Percentiles rank a stretch among this genome's conserved stretches.
Evolutionary conservation across 257 asterid species (phyloP).

Genomic region (Nemophila menziesii): DNA sequence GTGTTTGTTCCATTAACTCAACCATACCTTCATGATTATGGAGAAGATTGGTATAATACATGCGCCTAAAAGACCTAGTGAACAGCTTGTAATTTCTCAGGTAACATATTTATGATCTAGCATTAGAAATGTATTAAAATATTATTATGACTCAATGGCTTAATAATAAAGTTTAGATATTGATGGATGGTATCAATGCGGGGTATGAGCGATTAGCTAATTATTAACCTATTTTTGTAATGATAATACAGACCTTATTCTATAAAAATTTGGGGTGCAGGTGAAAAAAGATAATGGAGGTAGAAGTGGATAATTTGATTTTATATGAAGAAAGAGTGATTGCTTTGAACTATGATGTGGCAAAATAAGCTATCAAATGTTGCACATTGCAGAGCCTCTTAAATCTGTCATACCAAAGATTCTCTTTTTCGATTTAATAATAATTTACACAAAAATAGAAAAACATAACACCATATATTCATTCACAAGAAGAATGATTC

Average conservation of each 20-base stretch:
- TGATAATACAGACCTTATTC: too few relatives aligned
- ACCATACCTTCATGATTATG: constrained; percentile 96
- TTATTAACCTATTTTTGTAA: too few relatives aligned
- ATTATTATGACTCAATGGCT: background rate
- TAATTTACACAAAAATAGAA: constrained; percentile 3
- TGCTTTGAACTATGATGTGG: constrained; percentile 50
- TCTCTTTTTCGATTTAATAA: constrained; percentile 7
- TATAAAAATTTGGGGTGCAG: constrained; percentile 49
- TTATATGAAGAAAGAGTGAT: constrained; percentile 85
- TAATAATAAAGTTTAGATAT: constrained; percentile 45
- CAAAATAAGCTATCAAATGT: constrained; percentile 82
- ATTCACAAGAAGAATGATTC: constrained; percentile 2
- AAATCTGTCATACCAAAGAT: constrained; percentile 44
- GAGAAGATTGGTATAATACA: constrained; percentile 97
- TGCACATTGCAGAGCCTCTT: constrained; percentile 90
- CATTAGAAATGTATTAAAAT: too few relatives aligned
- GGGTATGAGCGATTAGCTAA: constrained; percentile 93
- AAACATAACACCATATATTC: constrained; percentile 6
- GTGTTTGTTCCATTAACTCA: constrained; percentile 83
- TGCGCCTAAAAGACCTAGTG: constrained; percentile 59
- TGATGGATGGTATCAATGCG: constrained; percentile 81
- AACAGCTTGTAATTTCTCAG: constrained; percentile 87
- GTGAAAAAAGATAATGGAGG: constrained; percentile 48
- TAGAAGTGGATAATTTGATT: constrained; percentile 74
- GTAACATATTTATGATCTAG: too few relatives aligned